Base-by-base conservation (phyloP, 2,329 filamentous ascomycete species). In the Sporothrix luriei region DNA sequence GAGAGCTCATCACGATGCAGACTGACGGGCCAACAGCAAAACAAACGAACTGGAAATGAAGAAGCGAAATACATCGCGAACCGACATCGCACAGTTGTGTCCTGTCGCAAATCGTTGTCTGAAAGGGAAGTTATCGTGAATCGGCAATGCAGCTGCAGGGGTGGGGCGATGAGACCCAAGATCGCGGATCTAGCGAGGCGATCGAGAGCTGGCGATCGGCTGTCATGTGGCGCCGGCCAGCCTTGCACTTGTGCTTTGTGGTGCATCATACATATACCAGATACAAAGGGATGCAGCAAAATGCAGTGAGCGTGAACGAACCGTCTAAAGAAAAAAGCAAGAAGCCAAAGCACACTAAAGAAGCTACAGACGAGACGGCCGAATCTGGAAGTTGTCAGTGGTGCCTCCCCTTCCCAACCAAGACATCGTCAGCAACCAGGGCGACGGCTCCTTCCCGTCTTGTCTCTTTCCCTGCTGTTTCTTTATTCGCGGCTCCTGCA, bases 361-460 rank as follows among this genome's bases (percentile, higher is more conserved):
- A 26, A 46, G n/a, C 13, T 7, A 19, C 33, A 11, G 33, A 61
- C 6, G 38, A 21, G 9, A 46, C 3, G 21, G 40, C 24, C 24
- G 40, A 49, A 49, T 48, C 5, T 29, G 59, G 43, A 64, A 64
- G 59, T 49, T 43, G 16, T 40, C 14, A 2, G 19, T 26, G 59
- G 59, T 21, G 6, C 19, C 21, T n/a, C 59, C n/a, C 38, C 19
- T n/a, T 59, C 54, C n/a, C 57, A 61, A 33, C 29, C 14, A 9
- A n/a, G 61, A 5, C 43, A 49, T 6, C 16, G 38, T 38, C 62
- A 65, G 46, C 62, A 51, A 19, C 62, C 62, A 65, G 62, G 19
- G 16, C 46, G 16, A 38, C 54, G 51, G 52, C 52, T 57, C 66
- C 52, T 55, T 43, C 46, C 65, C 62, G 62, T 11, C 10, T 40